Percentiles rank a stretch among this genome's conserved stretches.
Evolutionary conservation across 2,329 filamentous ascomycete genomes (phyloP).

Genomic region (Ascochyta rabiei): DNA sequence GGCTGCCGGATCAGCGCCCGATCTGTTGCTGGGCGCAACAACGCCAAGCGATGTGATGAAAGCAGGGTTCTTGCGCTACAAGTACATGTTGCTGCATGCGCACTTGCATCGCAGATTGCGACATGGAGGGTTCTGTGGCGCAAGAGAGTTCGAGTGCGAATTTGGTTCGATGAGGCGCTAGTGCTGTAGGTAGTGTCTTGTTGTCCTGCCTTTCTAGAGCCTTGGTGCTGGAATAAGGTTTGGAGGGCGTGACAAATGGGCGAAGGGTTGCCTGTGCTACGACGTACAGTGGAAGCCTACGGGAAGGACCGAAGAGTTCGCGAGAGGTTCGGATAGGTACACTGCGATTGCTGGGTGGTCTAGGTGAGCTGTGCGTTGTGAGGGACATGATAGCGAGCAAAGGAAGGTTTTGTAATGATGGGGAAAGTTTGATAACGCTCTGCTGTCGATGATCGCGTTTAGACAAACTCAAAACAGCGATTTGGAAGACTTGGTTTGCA

Average conservation of each 20-base stretch:
- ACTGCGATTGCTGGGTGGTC: constrained; percentile 6
- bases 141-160: constrained; percentile 3
- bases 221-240: constrained; percentile 12
- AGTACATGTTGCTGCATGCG: neutral
- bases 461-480: neutral
- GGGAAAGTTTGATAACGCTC: neutral
- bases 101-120: neutral
- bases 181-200: constrained; percentile 12
- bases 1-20: neutral
- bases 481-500: neutral
- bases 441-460: neutral
- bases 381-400: neutral
- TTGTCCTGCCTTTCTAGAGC: constrained; percentile 5
- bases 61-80: constrained; percentile 5
- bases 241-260: constrained; percentile 12
- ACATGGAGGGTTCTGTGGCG: constrained; percentile 3
- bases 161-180: constrained; percentile 15
- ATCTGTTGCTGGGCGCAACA: neutral
- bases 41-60: constrained; percentile 7
- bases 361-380: constrained; percentile 8
- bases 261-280: neutral
- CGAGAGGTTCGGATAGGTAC: constrained; percentile 3
- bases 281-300: neutral
- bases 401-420: neutral
- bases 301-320: constrained; percentile 12